Evolutionary conservation across 1,139 yeast species (phyloP).

Genomic region (Nematodospora anomalae): DNA sequence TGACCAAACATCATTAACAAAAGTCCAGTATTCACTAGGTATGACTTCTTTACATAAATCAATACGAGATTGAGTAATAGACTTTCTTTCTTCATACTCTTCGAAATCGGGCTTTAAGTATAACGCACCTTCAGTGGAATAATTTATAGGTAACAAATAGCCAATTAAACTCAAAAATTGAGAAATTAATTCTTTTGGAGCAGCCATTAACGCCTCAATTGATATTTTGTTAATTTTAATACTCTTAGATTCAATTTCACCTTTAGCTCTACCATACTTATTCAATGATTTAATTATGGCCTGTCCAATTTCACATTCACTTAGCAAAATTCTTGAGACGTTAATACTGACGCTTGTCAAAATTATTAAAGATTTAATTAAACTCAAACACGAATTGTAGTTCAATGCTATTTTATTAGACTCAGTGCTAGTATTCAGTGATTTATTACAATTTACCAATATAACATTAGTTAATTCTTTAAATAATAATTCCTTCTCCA

Average conservation of each 20-base stretch:
- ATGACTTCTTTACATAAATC: slow-evolving; percentile 23
- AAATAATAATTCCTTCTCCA: slow-evolving; percentile 27
- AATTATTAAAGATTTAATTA: slow-evolving; percentile 44
- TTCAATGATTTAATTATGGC: slow-evolving; percentile 48
- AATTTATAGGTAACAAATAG: slow-evolving; percentile 53
- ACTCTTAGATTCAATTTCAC: slow-evolving; percentile 1
- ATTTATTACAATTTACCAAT: slow-evolving; percentile 30
- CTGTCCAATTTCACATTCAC: slow-evolving; percentile 40
- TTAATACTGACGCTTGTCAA: slow-evolving; percentile 39
- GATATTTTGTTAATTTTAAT: slow-evolving; percentile 12
- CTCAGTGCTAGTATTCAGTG: slow-evolving; percentile 18
- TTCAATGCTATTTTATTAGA: slow-evolving; percentile 25
- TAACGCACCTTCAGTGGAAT: slow-evolving; percentile 31
- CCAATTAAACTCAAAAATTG: slow-evolving; percentile 59
- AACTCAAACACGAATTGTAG: slow-evolving; percentile 35
- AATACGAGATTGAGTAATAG: slow-evolving; percentile 30
- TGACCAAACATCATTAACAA: slow-evolving; percentile 55
- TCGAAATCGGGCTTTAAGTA: slow-evolving; percentile 28
- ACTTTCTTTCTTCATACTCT: slow-evolving; percentile 25
- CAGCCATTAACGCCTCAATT: slow-evolving; percentile 72
- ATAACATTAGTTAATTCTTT: slow-evolving; percentile 29
- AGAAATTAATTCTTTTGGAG: slow-evolving; percentile 64
- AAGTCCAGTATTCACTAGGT: slow-evolving; percentile 34
- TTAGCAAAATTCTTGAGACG: slow-evolving; percentile 40
- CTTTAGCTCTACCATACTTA: slow-evolving; percentile 29